A percentile compares a stretch with the other conserved stretches of the same genome.
Evolutionary conservation across 768 basidiomycete species (phyloP).

Genomic region (Rhodotorula graminis): DNA sequence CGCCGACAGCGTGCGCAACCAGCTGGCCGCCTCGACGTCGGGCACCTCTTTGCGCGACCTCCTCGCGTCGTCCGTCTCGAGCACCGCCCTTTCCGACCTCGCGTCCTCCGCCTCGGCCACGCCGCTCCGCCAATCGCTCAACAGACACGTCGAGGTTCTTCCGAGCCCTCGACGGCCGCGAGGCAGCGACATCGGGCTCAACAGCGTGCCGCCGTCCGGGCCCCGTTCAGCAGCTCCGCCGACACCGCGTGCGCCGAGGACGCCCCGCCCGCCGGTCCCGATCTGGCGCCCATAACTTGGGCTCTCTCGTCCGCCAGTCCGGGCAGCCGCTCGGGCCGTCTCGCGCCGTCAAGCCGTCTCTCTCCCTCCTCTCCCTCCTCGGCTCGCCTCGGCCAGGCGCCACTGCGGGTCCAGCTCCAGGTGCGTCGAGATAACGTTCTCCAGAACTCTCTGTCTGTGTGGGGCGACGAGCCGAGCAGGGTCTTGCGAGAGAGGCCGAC

Average conservation of each 20-base stretch:
- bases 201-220: not conserved
- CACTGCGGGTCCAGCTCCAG: too few relatives aligned
- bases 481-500: too few relatives aligned
- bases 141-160: not conserved
- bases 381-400: not conserved
- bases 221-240: not conserved
- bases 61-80: slow-evolving; percentile 12
- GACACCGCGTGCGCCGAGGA: not conserved
- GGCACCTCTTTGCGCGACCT: not conserved
- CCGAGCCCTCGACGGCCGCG: not conserved
- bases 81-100: not conserved
- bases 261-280: slow-evolving; percentile 15
- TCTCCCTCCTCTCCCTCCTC: not conserved
- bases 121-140: not conserved
- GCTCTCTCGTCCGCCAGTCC: not conserved
- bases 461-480: too few relatives aligned
- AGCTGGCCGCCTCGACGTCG: slow-evolving; percentile 1
- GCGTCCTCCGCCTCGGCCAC: not conserved
- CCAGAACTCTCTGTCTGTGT: too few relatives aligned
- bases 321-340: too few relatives aligned
- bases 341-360: too few relatives aligned
- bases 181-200: not conserved
- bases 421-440: not conserved
- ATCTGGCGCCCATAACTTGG: slow-evolving; percentile 1
- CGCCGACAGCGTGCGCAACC: not conserved